These are phyloP conservation scores for Fragilariopsis cylindrus DNA, from an alignment of 108 stramenopile species.

Conservation along the genomic window DNA sequence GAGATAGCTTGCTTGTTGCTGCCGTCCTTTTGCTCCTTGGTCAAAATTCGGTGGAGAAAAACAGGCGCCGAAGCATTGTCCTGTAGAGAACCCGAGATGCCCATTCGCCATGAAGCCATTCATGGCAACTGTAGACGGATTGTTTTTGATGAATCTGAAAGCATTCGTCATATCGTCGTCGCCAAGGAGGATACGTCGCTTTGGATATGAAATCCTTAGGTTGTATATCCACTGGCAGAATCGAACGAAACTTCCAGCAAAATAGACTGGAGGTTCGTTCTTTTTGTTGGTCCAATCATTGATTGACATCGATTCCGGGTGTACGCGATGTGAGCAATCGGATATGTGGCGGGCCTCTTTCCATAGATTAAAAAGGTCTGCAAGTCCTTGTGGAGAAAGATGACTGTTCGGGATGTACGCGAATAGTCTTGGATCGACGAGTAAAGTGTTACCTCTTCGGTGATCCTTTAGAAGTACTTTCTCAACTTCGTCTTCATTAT, in stretches of 20 bases:
- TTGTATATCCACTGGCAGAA: slow-evolving; percentile 14
- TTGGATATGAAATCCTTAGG: slow-evolving; percentile 19
- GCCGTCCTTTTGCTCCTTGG: not conserved
- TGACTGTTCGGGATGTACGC: slow-evolving; percentile 13
- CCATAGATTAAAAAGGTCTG: not conserved
- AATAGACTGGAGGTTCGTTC: slow-evolving; percentile 3
- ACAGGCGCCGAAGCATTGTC: slow-evolving; percentile 18
- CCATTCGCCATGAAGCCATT: slow-evolving; percentile 2
- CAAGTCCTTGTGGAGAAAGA: slow-evolving; percentile 11
- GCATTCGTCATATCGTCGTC: slow-evolving; percentile 11
- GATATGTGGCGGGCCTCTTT: slow-evolving; percentile 9
- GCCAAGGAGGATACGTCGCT: not conserved
- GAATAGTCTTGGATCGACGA: not conserved
- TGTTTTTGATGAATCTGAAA: slow-evolving; percentile 15
- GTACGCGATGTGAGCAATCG: not conserved
- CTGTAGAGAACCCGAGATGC: slow-evolving; percentile 1
- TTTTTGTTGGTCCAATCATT: slow-evolving; percentile 26
- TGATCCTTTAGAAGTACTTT: slow-evolving; percentile 15
- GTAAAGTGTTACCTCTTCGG: not conserved
- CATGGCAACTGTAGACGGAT: slow-evolving; percentile 9
- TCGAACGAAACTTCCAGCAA: slow-evolving; percentile 1
- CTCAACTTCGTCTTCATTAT: not conserved
- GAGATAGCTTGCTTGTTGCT: not conserved
- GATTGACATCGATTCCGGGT: not conserved
- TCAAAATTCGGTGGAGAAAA: slow-evolving; percentile 17